A percentile compares a stretch with the other conserved stretches of the same genome.
phyloP scores from a whole-genome alignment of 148 eudicot genomes.

The Cornus controversa region DNA sequence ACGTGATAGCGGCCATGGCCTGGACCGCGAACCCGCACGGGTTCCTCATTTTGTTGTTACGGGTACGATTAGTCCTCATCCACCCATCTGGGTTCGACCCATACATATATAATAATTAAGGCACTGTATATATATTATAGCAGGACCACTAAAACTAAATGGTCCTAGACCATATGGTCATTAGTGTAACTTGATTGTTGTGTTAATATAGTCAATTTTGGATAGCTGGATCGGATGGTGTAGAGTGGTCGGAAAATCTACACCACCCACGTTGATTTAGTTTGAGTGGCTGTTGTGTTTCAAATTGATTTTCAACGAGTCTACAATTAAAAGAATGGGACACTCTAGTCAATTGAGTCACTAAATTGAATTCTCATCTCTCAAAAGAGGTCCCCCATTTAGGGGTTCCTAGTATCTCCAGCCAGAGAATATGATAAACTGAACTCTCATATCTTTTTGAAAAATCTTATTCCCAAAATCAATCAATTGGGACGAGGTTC shows the following conservation, averaged over 20 bases:
- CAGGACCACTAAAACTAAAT: neutral
- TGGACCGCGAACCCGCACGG: conserved; percentile 9
- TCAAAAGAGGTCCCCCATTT: neutral
- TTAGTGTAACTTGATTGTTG: no score
- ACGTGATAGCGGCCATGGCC: no score
- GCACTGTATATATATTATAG: neutral
- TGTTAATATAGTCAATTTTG: no score
- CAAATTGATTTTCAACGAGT: neutral
- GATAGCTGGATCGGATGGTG: no score
- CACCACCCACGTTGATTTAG: neutral
- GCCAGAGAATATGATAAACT: no score
- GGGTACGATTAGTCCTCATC: neutral
- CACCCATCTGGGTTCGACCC: neutral
- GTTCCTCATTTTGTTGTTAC: no score
- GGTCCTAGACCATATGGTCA: neutral
- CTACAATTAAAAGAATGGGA: neutral
- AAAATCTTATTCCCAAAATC: no score
- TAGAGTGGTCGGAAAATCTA: neutral
- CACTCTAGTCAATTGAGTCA: neutral
- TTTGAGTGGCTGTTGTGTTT: neutral
- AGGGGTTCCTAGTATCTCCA: no score
- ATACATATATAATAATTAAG: neutral
- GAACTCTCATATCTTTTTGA: no score
- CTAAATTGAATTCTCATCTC: neutral
- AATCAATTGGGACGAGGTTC: no score